phyloP scores from a whole-genome alignment of 2,329 filamentous ascomycete genomes.

The Monosporascus sp. region DNA sequence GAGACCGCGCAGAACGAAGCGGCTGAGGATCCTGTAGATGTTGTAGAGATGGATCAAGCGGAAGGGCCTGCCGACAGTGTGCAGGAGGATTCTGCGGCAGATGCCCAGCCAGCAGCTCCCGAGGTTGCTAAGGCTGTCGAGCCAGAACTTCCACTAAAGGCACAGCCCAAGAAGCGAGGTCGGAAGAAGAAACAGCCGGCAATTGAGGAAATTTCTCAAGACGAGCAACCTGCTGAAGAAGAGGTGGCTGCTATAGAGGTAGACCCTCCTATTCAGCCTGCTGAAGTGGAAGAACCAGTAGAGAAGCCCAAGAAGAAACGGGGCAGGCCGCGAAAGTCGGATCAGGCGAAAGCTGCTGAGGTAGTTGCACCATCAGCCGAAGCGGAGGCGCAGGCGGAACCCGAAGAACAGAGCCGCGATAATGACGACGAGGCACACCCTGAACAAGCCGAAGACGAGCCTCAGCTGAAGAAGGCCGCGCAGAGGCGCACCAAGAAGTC shows the following conservation, averaged over 20 bases:
- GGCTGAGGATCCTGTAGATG: not conserved
- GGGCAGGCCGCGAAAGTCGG: slow-evolving; percentile 25
- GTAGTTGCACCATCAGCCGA: not conserved
- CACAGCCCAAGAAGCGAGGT: slow-evolving; percentile 24
- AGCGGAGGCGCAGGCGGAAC: not conserved
- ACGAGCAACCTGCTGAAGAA: slow-evolving; percentile 2
- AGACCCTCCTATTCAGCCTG: not conserved
- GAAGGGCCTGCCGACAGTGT: not conserved
- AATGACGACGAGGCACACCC: not conserved
- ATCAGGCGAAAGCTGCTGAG: slow-evolving; percentile 11
- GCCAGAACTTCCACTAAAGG: slow-evolving; percentile 6
- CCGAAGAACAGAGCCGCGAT: not conserved
- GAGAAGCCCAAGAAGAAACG: slow-evolving; percentile 26
- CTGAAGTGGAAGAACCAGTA: slow-evolving; percentile 8
- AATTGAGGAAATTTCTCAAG: slow-evolving; percentile 3
- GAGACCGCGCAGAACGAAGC: not conserved
- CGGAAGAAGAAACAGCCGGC: slow-evolving; percentile 25
- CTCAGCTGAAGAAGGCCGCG: slow-evolving; percentile 6
- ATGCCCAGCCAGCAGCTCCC: not conserved
- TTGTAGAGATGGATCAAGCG: not conserved
- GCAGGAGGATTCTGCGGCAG: not conserved
- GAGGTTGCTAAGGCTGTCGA: slow-evolving; percentile 7
- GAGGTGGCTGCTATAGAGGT: slow-evolving; percentile 1
- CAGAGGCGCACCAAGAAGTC: slow-evolving; percentile 2
- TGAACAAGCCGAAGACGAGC: not conserved